Evolutionary conservation across 148 eudicot genomes (phyloP), one percentile per base, ranked within the genome.

Genomic region (Heliamphora exappendiculata): DNA sequence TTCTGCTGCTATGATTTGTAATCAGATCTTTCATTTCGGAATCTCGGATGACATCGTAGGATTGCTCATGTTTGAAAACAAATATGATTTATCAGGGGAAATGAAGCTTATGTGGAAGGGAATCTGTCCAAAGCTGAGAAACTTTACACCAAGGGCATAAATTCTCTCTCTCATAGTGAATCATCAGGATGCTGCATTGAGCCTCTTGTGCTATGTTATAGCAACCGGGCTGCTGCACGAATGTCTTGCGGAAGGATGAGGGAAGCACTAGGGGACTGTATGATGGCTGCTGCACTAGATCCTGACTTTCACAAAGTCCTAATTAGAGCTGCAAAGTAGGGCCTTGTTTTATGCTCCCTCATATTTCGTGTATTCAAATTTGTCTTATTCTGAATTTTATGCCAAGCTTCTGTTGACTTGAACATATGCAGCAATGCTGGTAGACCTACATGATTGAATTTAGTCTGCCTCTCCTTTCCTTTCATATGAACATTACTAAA

Each of bases 321-420:
- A 64, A 81, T 90, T 75, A 86, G 97, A 85, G 96, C 98, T 82
- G 98, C 92, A 76, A 94, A 89, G 98, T 94, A 90, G 86, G 90
- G 41, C 74, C 70, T 69, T 67, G 7, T 12, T 12, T 70, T 76
- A n/a, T 37, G 29, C 54, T 55, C 51, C 78, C 26, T 6, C 17
- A 6, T 29, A 29, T 12, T 60, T 26, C 28, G 34, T 60, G 65
- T 60, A 63, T 63, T 16, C 41, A 16, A 63, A 33, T 7, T 63
- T 63, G 3, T 14, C 42, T 29, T 12, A 12, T 14, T 60, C 65
- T 13, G 16, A 31, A 31, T 34, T 19, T 37, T 34, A 19, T 31
- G 26, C n/a, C 39, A 33, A 31, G 42, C 19, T 31, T 33, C 42
- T 19, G 67, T 34, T 33, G 1, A 29, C 39, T 63, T 34, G 42